Conservation (phyloP, 441 rosid species). For the Cnidoscolus chayamansa region DNA sequence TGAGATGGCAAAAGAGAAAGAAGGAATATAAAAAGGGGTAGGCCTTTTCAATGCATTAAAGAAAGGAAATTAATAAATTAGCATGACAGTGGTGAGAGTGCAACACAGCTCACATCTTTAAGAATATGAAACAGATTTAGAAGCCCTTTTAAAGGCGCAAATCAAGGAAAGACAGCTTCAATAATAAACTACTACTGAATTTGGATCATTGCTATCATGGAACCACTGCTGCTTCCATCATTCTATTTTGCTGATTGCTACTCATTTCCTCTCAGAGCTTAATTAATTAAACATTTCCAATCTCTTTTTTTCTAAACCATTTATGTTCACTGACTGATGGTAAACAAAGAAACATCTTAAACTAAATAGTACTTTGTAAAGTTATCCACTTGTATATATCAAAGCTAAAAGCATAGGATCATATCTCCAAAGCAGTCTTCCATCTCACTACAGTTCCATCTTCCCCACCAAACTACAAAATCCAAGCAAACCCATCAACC, state of each 20-base stretch:
- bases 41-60: not conserved
- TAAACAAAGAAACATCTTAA: too few species aligned
- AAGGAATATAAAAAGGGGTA: not conserved
- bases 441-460: not conserved
- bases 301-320: too few species aligned
- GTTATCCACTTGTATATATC: too few species aligned
- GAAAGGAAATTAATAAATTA: not conserved
- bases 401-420: not conserved
- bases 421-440: not conserved
- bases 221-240: slow-evolving; percentile 21
- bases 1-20: slow-evolving; percentile 11
- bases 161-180: slow-evolving; percentile 32
- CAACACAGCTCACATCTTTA: slow-evolving; percentile 38
- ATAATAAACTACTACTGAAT: slow-evolving; percentile 9
- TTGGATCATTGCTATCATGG: slow-evolving; percentile 18
- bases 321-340: too few species aligned
- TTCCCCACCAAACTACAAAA: not conserved
- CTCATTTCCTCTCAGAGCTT: not conserved
- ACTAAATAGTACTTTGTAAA: too few species aligned
- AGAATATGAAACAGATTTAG: slow-evolving; percentile 5
- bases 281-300: not conserved
- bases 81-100: slow-evolving; percentile 23
- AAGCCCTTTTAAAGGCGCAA: slow-evolving; percentile 40
- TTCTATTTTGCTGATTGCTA: slow-evolving; percentile 7
- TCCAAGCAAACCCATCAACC: not conserved